Evolutionary conservation across 2,329 filamentous ascomycete species (phyloP), one percentile per base, ranked within the genome.

Genomic region (Fusarium lateritium): DNA sequence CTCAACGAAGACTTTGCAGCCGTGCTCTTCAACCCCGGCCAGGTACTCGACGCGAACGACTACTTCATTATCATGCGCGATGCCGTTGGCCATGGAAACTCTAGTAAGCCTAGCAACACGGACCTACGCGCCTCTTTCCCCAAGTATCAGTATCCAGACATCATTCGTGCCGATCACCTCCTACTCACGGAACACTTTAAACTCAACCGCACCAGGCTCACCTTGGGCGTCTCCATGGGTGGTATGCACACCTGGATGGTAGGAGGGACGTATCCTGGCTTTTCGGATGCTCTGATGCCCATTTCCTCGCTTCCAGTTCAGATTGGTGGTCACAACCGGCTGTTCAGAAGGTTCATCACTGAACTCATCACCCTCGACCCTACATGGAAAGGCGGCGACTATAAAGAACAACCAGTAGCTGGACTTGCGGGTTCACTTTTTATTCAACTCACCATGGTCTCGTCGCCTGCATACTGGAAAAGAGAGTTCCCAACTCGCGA

Each of bases 11-110:
- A 69, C 2, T 69, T 69, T 2, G 66, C 60, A 0, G 57, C 55
- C n/a, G 43, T 56, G 0, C 44, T 69, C 0, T 69, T 69, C 24
- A 69, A 69, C 6, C 52, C 40, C 0, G 65, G 55, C 1, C 66
- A 69, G 2, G 31, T 49, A 10, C 65, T 69, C 0, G 66, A 69
- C 0, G 26, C 47, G 4, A 33, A 54, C 0, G n/a, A 69, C 1
- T 62, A 69, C 13, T 69, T 69, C 2, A 56, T 69, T 6, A 66
- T 69, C 10, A 68, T 69, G 9, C 65, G 55, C 2, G 66, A 69
- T 31, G 50, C 45, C 2, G 57, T 69, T 9, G 66, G 66, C 0
- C 66, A 69, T 3, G 61, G 66, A 13, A 69, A 69, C 21, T 69
- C 66, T 1, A 69, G 65, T 13, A 69, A 66, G 7, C 61, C 66